A percentile compares a stretch with the other conserved stretches of the same genome.
These are phyloP conservation scores for Cyclospora cayetanensis DNA, from an alignment of 169 alveolate genomes.

Conservation along the genomic window DNA sequence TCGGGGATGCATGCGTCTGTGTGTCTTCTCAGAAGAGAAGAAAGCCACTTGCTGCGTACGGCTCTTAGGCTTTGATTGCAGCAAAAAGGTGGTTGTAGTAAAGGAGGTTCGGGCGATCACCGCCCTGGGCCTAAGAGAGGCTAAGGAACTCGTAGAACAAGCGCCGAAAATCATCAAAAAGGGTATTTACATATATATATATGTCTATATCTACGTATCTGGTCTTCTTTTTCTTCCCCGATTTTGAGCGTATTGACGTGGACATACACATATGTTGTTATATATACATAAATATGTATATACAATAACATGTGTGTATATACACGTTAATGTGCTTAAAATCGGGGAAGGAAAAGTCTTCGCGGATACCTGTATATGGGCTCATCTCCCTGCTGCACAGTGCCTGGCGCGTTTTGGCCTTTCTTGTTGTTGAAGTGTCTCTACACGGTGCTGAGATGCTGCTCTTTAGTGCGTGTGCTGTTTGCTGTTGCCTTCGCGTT, in stretches of 20 bases:
- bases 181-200: background rate
- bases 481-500: background rate
- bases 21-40: constrained; percentile 75
- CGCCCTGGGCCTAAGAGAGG: constrained; percentile 83
- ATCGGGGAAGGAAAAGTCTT: background rate
- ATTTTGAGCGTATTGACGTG: no score
- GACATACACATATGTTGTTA: no score
- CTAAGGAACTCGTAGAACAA: constrained; percentile 86
- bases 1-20: constrained; percentile 48
- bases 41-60: constrained; percentile 75
- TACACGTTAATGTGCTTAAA: no score
- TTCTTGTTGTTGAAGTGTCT: background rate
- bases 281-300: background rate
- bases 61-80: constrained; percentile 81
- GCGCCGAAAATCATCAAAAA: constrained; percentile 82
- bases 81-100: constrained; percentile 84
- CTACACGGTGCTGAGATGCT: background rate
- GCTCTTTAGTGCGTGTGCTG: background rate
- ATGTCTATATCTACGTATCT: background rate
- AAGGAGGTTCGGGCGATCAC: constrained; percentile 85
- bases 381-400: background rate
- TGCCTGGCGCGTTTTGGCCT: background rate
- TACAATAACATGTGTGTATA: no score
- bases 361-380: no score
- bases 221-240: background rate